Percentiles rank a stretch among this genome's conserved stretches.
These are phyloP conservation scores for Protea cynaroides DNA, from an alignment of 164 flowering plant genomes.

Conservation along the genomic window DNA sequence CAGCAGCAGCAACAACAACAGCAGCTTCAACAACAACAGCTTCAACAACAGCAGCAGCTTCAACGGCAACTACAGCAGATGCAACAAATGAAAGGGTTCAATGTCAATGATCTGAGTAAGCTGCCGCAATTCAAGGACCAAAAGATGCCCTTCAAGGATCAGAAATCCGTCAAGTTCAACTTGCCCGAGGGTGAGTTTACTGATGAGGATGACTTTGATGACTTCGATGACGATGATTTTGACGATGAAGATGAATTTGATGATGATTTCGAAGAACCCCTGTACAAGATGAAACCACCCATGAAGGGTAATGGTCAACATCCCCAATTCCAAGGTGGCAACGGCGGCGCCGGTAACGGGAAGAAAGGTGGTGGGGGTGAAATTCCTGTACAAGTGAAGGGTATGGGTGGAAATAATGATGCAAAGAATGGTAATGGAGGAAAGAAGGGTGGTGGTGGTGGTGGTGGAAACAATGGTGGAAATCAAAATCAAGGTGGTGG, in stretches of 20 bases:
- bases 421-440: slow-evolving; percentile 33
- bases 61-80: slow-evolving; percentile 17
- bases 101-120: slow-evolving; percentile 54
- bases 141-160: slow-evolving; percentile 38
- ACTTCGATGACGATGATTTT: slow-evolving; percentile 33
- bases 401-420: slow-evolving; percentile 21
- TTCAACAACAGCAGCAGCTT: slow-evolving; percentile 14
- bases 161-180: slow-evolving; percentile 39
- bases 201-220: slow-evolving; percentile 40
- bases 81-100: slow-evolving; percentile 53
- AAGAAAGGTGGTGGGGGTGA: slow-evolving; percentile 18
- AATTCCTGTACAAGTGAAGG: slow-evolving; percentile 17
- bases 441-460: slow-evolving; percentile 48
- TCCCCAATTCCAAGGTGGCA: no score
- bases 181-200: slow-evolving; percentile 30
- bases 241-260: slow-evolving; percentile 49
- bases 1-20: slow-evolving; percentile 10
- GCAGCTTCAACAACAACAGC: slow-evolving; percentile 21
- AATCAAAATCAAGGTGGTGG: slow-evolving; percentile 41
- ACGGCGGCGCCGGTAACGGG: slow-evolving; percentile 15
- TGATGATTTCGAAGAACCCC: slow-evolving; percentile 24
- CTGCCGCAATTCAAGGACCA: slow-evolving; percentile 49
- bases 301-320: slow-evolving; percentile 16
- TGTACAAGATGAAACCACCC: slow-evolving; percentile 39
- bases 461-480: slow-evolving; percentile 31